These are phyloP conservation scores for Debaryomyces coudertii DNA, from an alignment of 1,139 yeast genomes.

Conservation along the genomic window DNA sequence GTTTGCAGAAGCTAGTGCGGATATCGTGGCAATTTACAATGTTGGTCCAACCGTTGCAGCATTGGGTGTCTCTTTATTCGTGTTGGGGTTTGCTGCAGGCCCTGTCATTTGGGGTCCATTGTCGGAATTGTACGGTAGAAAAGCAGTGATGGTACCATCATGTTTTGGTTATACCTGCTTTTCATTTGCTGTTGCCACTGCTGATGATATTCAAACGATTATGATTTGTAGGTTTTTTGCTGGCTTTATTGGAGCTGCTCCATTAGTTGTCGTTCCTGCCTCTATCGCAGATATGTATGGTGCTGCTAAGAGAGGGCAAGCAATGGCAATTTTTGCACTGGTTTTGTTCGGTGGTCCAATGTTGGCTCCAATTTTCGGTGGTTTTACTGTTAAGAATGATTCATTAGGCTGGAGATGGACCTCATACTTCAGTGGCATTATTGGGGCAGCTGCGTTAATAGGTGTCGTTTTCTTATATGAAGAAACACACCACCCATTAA, in stretches of 20 bases:
- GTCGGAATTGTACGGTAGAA: conserved; percentile 76
- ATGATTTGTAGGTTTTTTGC: conserved; percentile 74
- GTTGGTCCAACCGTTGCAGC: conserved; percentile 61
- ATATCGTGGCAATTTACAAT: conserved; percentile 45
- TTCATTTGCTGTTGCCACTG: conserved; percentile 72
- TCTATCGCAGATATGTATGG: conserved; percentile 76
- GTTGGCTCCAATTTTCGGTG: conserved; percentile 64
- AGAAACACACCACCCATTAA: conserved; percentile 48
- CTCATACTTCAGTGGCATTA: conserved; percentile 49
- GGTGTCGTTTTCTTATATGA: conserved; percentile 31
- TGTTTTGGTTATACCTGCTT: conserved; percentile 60
- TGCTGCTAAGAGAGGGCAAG: conserved; percentile 65
- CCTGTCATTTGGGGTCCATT: conserved; percentile 83
- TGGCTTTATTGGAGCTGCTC: conserved; percentile 79
- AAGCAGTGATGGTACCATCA: conserved; percentile 56
- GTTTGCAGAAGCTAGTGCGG: conserved; percentile 54
- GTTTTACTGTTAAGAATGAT: conserved; percentile 24
- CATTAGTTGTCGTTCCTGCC: conserved; percentile 83
- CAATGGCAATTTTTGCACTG: conserved; percentile 64
- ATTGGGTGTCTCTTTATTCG: conserved; percentile 71
- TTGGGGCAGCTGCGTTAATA: conserved; percentile 36
- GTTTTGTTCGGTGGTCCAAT: conserved; percentile 78
- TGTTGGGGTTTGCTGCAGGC: conserved; percentile 81
- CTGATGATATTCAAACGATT: conserved; percentile 71
- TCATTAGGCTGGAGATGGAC: conserved; percentile 57